A percentile compares a stretch with the other conserved stretches of the same genome.
Evolutionary conservation across 345 rosid genomes (phyloP).

Genomic region (Populus davidiana): DNA sequence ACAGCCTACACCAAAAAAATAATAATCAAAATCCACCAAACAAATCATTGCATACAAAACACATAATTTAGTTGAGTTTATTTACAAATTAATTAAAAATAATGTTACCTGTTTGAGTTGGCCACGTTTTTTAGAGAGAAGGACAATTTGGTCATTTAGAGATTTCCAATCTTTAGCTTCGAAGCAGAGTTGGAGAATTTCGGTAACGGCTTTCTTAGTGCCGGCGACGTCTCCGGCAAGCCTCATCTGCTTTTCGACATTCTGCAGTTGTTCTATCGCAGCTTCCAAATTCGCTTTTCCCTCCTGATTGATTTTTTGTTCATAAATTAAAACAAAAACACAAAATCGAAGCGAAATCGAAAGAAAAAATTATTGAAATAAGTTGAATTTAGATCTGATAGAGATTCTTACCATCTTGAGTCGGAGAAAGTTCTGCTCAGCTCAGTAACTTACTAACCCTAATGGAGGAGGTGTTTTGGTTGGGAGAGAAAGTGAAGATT

Average conservation of each 20-base stretch:
- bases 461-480: background rate
- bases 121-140: constrained; percentile 79
- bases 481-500: background rate
- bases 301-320: constrained; percentile 30
- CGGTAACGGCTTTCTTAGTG: constrained; percentile 69
- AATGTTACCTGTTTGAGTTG: constrained; percentile 78
- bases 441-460: background rate
- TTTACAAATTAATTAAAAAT: background rate
- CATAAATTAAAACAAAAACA: background rate
- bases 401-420: constrained; percentile 13
- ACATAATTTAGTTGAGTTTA: background rate
- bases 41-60: background rate
- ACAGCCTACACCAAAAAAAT: constrained; percentile 55
- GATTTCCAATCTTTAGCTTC: constrained; percentile 81
- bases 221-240: constrained; percentile 72
- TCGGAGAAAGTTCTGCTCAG: background rate
- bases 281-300: constrained; percentile 46
- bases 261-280: constrained; percentile 63
- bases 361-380: background rate
- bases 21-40: constrained; percentile 1
- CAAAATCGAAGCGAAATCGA: background rate
- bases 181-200: constrained; percentile 77
- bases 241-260: constrained; percentile 84
- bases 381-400: background rate
- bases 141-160: constrained; percentile 67